A percentile compares a stretch with the other conserved stretches of the same genome.
Conservation (phyloP, 108 stramenopile species). For the Epithemia pelagica region DNA sequence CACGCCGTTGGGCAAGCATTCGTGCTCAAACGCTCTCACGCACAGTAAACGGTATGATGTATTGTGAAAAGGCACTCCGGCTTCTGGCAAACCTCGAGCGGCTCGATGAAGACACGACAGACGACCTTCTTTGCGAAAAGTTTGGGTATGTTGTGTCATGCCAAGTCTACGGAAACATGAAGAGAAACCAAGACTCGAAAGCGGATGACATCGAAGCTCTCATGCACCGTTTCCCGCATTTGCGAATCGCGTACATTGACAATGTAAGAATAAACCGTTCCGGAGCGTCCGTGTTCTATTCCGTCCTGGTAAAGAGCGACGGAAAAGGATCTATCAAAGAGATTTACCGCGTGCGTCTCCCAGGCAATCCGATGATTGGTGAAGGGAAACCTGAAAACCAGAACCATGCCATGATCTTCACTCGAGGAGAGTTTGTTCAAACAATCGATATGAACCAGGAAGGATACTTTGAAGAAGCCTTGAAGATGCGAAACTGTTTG, state of each 20-base stretch:
- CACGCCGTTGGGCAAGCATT: constrained; percentile 94
- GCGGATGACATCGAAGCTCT: constrained; percentile 94
- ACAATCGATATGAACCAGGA: constrained; percentile 99
- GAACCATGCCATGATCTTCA: constrained; percentile 98
- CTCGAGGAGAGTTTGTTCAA: constrained; percentile 92
- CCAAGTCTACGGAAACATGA: constrained; percentile 96
- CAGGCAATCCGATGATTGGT: constrained; percentile 95
- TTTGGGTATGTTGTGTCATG: constrained; percentile 97
- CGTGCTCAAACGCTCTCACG: constrained; percentile 93
- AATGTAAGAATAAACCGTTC: constrained; percentile 77
- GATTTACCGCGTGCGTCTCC: constrained; percentile 91
- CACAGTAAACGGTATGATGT: constrained; percentile 98
- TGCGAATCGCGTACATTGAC: constrained; percentile 97
- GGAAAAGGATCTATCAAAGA: constrained; percentile 79
- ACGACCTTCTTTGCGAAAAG: constrained; percentile 90
- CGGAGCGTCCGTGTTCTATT: constrained; percentile 79
- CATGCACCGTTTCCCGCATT: constrained; percentile 89
- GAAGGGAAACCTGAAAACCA: constrained; percentile 99
- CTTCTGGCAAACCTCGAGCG: constrained; percentile 91
- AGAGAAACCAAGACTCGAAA: constrained; percentile 91
- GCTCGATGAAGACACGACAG: constrained; percentile 80
- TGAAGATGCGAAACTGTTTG: constrained; percentile 96
- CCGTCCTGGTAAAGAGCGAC: constrained; percentile 88
- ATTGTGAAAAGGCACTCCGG: constrained; percentile 93
- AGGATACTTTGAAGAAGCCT: constrained; percentile 96